Base-by-base conservation (phyloP, 2,329 filamentous ascomycete genomes). In the Cytospora paraplurivora region DNA sequence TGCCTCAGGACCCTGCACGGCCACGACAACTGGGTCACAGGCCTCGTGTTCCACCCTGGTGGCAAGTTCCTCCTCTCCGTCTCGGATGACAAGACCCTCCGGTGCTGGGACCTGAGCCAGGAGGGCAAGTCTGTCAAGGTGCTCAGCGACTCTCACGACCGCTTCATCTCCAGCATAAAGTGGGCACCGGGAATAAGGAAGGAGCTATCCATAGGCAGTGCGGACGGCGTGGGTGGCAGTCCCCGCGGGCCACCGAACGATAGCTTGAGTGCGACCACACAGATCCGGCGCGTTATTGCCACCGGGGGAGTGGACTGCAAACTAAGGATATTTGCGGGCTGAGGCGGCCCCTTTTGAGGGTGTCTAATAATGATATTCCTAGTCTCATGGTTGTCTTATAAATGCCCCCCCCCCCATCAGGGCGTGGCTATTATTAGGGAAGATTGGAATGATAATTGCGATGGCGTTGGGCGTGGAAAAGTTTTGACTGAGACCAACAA, bases 11-110 rank as follows among this genome's bases (percentile, higher is more conserved):
- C 90, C 0, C 81, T 97, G 1, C 78, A 87, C 1, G 94, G 94
- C 2, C 94, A 97, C 73, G 93, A 97, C 74, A 97, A 97, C 73
- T 98, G 94, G 94, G 87, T 98, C 7, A 87, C 92, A 35, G 90
- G 85, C 0, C 77, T 97, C 5, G 87, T 92, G 12, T 98, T 97
- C 75, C 94, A 97, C 71, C 94, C 94, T 0, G 90, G 92, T 10
- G 94, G 94, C 53, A 96, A 94, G 76, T 97, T 95, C 71, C 82
- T 98, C 1, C 78, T 98, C 7, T 93, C 89, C 7, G 91, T 91
- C 19, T 85, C 90, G 12, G 94, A 97, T 73, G 94, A 97, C 78
- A 96, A 95, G 79, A 93, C 92, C 4, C 82, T 97, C 65, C 84
- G 93, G 62, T 97, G 93, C 79, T 98, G 94, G 94, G 94, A 98